phyloP scores from a whole-genome alignment of 345 rosid genomes.

The Noccaea caerulescens region DNA sequence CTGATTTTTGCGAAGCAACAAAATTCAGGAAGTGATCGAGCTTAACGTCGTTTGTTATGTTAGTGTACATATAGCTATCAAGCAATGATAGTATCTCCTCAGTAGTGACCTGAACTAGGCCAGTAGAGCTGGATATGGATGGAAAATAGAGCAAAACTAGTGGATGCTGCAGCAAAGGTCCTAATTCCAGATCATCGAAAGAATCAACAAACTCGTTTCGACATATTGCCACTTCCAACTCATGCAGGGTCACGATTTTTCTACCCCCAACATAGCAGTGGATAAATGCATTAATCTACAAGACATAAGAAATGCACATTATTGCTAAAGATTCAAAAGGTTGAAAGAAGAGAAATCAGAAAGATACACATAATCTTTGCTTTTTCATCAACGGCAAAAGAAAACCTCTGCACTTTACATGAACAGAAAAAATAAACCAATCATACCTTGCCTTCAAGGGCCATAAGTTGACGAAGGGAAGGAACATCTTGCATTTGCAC shows the following conservation, averaged over 20 bases:
- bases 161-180: conserved; percentile 72
- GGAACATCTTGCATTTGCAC: conserved; percentile 76
- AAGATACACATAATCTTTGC: conserved; percentile 1
- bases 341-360: background rate
- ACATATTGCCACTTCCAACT: conserved; percentile 76
- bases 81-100: conserved; percentile 65
- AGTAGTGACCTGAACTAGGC: conserved; percentile 62
- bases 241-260: conserved; percentile 70
- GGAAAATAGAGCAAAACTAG: conserved; percentile 72
- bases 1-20: conserved; percentile 61
- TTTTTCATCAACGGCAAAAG: background rate
- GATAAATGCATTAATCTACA: conserved; percentile 83
- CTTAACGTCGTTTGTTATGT: conserved; percentile 45
- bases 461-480: conserved; percentile 63
- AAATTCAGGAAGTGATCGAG: conserved; percentile 70
- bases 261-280: conserved; percentile 79
- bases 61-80: conserved; percentile 49
- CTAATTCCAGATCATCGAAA: conserved; percentile 73
- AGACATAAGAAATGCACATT: conserved; percentile 6
- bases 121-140: conserved; percentile 45
- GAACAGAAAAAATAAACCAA: no score
- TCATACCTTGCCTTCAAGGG: conserved; percentile 71
- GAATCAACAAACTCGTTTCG: conserved; percentile 63
- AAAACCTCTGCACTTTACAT: no score
- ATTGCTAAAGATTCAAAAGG: background rate